Conservation (phyloP, 441 rosid genomes). For the Viola pubescens region DNA sequence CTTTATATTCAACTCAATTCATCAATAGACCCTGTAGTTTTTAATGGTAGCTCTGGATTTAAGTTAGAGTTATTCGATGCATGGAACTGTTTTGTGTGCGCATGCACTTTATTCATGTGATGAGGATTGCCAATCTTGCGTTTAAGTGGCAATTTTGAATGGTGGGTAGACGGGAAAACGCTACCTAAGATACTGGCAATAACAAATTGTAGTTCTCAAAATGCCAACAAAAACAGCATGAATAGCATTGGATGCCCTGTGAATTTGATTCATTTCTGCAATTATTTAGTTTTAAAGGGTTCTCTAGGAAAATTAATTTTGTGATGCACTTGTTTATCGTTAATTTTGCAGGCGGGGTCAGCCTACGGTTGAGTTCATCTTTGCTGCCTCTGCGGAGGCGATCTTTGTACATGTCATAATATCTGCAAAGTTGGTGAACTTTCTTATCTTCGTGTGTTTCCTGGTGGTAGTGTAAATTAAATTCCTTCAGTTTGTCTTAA, state of each 20-base stretch:
- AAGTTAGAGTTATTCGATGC: not conserved
- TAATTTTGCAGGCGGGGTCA: conserved; percentile 77
- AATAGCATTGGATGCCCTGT: too few relatives aligned
- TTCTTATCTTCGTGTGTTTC: conserved; percentile 16
- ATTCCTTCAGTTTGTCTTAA: conserved; percentile 10
- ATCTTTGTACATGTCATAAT: conserved; percentile 81
- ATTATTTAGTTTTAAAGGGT: not conserved
- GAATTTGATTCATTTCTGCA: too few relatives aligned
- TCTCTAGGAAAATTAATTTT: not conserved
- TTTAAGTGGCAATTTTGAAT: too few relatives aligned
- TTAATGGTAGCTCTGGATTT: not conserved
- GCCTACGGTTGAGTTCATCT: conserved; percentile 82
- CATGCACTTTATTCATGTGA: too few relatives aligned
- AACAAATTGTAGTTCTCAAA: too few relatives aligned
- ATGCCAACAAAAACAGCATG: too few relatives aligned
- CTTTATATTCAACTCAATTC: not conserved
- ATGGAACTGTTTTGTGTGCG: too few relatives aligned
- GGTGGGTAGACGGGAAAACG: too few relatives aligned
- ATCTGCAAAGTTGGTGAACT: conserved; percentile 79
- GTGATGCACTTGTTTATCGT: conserved; percentile 7
- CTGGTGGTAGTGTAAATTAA: conserved; percentile 11
- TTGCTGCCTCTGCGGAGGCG: conserved; percentile 96
- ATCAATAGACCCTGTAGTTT: not conserved
- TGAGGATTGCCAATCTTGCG: too few relatives aligned
- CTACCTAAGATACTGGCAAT: too few relatives aligned